Base-by-base conservation (phyloP, 495 filamentous ascomycete genomes). In the Tuber calosporum region DNA sequence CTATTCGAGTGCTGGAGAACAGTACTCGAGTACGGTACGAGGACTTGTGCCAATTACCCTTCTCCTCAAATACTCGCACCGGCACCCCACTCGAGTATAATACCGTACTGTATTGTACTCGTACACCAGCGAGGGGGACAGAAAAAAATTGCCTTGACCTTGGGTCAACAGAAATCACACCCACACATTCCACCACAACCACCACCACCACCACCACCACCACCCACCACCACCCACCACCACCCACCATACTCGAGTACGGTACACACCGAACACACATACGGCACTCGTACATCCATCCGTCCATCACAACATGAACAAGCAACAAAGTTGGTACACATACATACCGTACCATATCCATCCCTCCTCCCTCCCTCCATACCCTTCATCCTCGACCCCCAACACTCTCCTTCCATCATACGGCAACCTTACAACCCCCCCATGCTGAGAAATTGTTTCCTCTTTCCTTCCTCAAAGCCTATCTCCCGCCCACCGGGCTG, bases 1-100 rank as follows among this genome's bases (percentile, higher is more conserved):
- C 53, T 7, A 58, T n/a, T n/a, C n/a, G n/a, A n/a, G n/a, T n/a
- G n/a, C n/a, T n/a, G n/a, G n/a, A n/a, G n/a, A n/a, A n/a, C n/a
- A n/a, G n/a, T n/a, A n/a, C n/a, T n/a, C n/a, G n/a, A n/a, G n/a
- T n/a, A n/a, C n/a, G n/a, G n/a, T n/a, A n/a, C n/a, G n/a, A n/a
- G n/a, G n/a, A n/a, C n/a, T n/a, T n/a, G n/a, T 78, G 68, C 74
- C 68, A 77, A 77, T 76, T 70, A 70, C 75, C 75, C 67, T 58
- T 77, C 75, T 76, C 75, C 75, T 69, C 76, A 77, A 66, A 77
- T 42, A n/a, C n/a, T n/a, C n/a, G n/a, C n/a, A n/a, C n/a, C n/a
- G n/a, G n/a, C n/a, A n/a, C n/a, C n/a, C n/a, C n/a, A n/a, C n/a
- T n/a, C n/a, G n/a, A n/a, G n/a, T n/a, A n/a, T n/a, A n/a, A n/a